phyloP scores from a whole-genome alignment of 306 rosid genomes.

The Ormosia emarginata region DNA sequence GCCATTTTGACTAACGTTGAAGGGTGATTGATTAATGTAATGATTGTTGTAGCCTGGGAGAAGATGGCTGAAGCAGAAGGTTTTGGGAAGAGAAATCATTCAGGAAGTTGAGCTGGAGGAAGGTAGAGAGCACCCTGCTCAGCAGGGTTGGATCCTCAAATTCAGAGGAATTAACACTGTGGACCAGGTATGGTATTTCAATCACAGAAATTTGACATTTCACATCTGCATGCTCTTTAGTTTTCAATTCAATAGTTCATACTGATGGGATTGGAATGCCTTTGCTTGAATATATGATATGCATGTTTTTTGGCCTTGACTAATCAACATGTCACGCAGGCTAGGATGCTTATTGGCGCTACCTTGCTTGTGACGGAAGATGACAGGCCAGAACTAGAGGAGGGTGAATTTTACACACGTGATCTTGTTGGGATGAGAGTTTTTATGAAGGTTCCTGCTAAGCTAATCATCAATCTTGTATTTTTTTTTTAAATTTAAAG shows the following conservation, averaged over 20 bases:
- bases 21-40: constrained; percentile 16
- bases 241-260: background rate
- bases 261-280: too few relatives aligned
- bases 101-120: constrained; percentile 72
- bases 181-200: constrained; percentile 58
- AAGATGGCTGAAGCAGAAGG: constrained; percentile 76
- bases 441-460: constrained; percentile 59
- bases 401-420: constrained; percentile 80
- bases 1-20: background rate
- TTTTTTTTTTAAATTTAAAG: background rate
- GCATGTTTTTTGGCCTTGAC: constrained; percentile 18
- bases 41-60: constrained; percentile 65
- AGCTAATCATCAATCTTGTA: background rate
- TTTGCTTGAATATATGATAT: background rate
- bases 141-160: constrained; percentile 79
- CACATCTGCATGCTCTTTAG: background rate
- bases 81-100: constrained; percentile 51
- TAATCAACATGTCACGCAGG: constrained; percentile 48
- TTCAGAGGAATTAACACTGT: constrained; percentile 64
- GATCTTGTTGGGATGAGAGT: constrained; percentile 95
- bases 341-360: constrained; percentile 81
- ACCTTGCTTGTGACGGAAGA: constrained; percentile 80
- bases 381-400: constrained; percentile 81
- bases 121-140: constrained; percentile 86
- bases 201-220: background rate